phyloP scores from a whole-genome alignment of 106 monocot species.

The Dendrobium chrysotoxum region DNA sequence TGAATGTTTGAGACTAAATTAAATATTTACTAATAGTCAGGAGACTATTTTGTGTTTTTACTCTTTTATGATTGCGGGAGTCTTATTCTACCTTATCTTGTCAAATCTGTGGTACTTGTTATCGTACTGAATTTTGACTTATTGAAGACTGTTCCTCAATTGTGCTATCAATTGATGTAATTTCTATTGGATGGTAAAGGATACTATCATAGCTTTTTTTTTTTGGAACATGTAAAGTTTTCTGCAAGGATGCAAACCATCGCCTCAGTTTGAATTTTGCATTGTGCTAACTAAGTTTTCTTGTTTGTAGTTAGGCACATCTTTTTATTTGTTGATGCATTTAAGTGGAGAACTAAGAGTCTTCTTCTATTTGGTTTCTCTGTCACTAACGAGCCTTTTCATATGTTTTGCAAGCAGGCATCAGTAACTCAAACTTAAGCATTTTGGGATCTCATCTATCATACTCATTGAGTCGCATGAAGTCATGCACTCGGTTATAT shows the following conservation, averaged over 20 bases:
- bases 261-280: background rate
- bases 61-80: no score
- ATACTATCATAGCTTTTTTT: no score
- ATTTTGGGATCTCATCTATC: constrained; percentile 28
- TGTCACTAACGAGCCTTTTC: background rate
- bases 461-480: constrained; percentile 50
- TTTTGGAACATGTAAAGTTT: background rate
- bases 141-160: background rate
- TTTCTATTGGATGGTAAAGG: no score
- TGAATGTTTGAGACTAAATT: no score
- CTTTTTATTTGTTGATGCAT: background rate
- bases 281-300: background rate
- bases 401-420: constrained; percentile 29
- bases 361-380: background rate
- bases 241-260: background rate
- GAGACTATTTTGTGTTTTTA: no score
- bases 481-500: constrained; percentile 35
- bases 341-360: background rate
- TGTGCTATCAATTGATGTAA: background rate
- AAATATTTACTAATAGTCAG: no score
- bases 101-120: no score
- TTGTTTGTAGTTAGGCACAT: background rate
- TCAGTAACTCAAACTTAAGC: constrained; percentile 25
- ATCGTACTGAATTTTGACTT: no score
- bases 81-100: no score